Percentiles rank a stretch among this genome's conserved stretches.
These are phyloP conservation scores for Hypomontagnella submonticulosa DNA, from an alignment of 495 filamentous ascomycete genomes.

Conservation along the genomic window DNA sequence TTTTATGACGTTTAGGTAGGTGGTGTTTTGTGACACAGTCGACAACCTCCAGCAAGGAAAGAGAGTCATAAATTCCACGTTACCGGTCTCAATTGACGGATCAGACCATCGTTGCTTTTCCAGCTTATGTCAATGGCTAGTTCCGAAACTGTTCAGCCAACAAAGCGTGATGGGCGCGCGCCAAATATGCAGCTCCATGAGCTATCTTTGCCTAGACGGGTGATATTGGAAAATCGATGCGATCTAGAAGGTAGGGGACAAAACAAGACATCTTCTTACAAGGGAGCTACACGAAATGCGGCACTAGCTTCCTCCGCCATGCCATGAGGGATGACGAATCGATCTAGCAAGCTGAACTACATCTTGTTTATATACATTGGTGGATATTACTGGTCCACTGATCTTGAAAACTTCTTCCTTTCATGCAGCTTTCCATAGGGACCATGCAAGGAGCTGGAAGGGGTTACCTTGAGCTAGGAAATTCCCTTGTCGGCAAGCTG, in stretches of 20 bases:
- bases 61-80: conserved; percentile 2
- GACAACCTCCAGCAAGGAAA: not conserved
- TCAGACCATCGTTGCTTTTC: conserved; percentile 10
- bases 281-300: conserved; percentile 9
- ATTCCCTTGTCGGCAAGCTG: conserved; percentile 13
- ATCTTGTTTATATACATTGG: conserved; percentile 8
- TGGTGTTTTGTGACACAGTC: too few species aligned
- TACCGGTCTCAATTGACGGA: conserved; percentile 5
- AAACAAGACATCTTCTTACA: conserved; percentile 33
- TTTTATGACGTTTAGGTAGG: not conserved
- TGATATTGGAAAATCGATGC: conserved; percentile 18
- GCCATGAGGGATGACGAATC: conserved; percentile 33
- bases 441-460: conserved; percentile 37
- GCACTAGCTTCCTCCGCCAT: conserved; percentile 7
- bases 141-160: conserved; percentile 21
- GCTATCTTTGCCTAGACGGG: conserved; percentile 25
- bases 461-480: conserved; percentile 27
- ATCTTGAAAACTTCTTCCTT: conserved; percentile 5
- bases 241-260: conserved; percentile 25
- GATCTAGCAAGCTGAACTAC: conserved; percentile 20
- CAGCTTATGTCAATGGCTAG: conserved; percentile 3
- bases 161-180: conserved; percentile 7
- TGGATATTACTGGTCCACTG: conserved; percentile 21
- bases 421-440: conserved; percentile 13
- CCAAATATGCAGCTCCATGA: conserved; percentile 22